These are phyloP conservation scores for Corinectria fuckeliana DNA, from an alignment of 2,329 filamentous ascomycete genomes.

Conservation along the genomic window DNA sequence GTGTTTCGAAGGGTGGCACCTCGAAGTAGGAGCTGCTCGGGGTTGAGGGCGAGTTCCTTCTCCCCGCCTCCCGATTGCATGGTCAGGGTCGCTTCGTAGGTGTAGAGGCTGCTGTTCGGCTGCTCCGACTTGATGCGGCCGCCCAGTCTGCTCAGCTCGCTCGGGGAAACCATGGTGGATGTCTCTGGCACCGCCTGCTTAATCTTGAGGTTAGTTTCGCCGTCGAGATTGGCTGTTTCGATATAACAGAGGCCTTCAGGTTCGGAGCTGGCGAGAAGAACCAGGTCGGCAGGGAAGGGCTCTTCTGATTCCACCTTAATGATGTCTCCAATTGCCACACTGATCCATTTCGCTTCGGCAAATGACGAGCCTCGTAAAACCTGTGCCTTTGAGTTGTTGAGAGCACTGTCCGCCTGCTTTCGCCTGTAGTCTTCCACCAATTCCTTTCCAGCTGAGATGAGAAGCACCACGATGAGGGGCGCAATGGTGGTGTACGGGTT, in stretches of 20 bases:
- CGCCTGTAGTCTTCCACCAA: slow-evolving; percentile 91
- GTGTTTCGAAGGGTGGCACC: slow-evolving; percentile 95
- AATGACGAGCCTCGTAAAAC: slow-evolving; percentile 86
- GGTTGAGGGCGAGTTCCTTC: slow-evolving; percentile 87
- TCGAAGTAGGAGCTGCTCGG: slow-evolving; percentile 90
- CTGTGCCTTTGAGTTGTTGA: slow-evolving; percentile 87
- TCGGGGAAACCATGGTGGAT: slow-evolving; percentile 81
- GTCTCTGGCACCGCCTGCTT: slow-evolving; percentile 98
- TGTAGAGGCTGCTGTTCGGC: slow-evolving; percentile 97
- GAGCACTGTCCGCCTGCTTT: slow-evolving; percentile 81
- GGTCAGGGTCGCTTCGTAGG: slow-evolving; percentile 94
- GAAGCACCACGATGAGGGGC: slow-evolving; percentile 85
- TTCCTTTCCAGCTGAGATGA: slow-evolving; percentile 97
- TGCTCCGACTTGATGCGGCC: slow-evolving; percentile 93
- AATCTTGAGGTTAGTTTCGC: slow-evolving; percentile 98
- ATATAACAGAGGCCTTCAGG: slow-evolving; percentile 98
- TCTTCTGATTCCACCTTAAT: slow-evolving; percentile 93
- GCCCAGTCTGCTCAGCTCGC: slow-evolving; percentile 83
- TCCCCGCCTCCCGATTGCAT: slow-evolving; percentile 90
- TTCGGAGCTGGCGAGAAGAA: slow-evolving; percentile 92
- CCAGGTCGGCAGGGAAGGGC: slow-evolving; percentile 91
- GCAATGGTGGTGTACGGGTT: slow-evolving; percentile 97
- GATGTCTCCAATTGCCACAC: slow-evolving; percentile 91
- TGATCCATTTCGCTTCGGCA: slow-evolving; percentile 89
- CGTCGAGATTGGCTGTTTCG: slow-evolving; percentile 96